Conservation (phyloP, 1,284 basidiomycete genomes). For the Ceratobasidium sp. region DNA sequence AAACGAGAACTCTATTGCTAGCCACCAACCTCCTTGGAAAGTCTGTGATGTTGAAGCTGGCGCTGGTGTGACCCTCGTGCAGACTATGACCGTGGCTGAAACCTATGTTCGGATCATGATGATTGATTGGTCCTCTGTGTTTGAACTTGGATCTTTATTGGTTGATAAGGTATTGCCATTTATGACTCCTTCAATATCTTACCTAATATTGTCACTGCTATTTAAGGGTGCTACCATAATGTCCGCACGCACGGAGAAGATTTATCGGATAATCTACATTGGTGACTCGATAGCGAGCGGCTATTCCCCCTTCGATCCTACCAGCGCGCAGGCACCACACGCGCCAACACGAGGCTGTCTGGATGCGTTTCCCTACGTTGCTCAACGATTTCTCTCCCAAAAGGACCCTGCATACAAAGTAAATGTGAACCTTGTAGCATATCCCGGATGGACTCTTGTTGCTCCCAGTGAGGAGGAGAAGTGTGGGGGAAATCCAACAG, state of each 20-base stretch:
- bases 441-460: slow-evolving; percentile 19
- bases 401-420: background rate
- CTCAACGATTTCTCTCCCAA: slow-evolving; percentile 2
- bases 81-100: background rate
- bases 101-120: slow-evolving; percentile 9
- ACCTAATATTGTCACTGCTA: background rate
- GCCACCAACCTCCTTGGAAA: background rate
- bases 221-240: background rate
- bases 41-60: background rate
- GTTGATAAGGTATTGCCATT: background rate
- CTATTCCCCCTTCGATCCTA: background rate
- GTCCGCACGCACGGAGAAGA: background rate
- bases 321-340: background rate
- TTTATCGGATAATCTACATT: background rate
- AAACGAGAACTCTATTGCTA: background rate
- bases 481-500: background rate
- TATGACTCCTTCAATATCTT: background rate
- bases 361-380: slow-evolving; percentile 14
- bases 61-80: background rate
- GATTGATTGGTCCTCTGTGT: background rate
- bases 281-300: slow-evolving; percentile 17
- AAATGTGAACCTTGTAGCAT: slow-evolving; percentile 3
- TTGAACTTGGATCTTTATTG: background rate
- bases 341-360: background rate
- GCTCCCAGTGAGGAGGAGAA: slow-evolving; percentile 6